Evolutionary conservation across 2,329 filamentous ascomycete species (phyloP).

Genomic region (Aspergillus tamarii): DNA sequence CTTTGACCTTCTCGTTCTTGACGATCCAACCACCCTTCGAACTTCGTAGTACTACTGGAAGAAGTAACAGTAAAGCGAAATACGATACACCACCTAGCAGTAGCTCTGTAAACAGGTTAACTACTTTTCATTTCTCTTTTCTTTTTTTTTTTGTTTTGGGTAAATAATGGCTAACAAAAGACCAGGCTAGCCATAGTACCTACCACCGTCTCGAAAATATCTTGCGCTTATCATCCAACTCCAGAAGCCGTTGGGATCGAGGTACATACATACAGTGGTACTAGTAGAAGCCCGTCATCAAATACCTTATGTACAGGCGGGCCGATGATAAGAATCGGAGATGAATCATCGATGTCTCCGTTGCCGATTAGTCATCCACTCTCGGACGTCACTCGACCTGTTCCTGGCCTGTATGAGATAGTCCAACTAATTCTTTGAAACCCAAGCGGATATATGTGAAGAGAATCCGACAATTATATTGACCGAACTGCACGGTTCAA

Average conservation of each 20-base stretch:
- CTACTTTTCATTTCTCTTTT: background rate
- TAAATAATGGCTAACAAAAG: background rate
- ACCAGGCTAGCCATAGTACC: background rate
- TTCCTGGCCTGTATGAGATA: background rate
- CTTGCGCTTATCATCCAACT: background rate
- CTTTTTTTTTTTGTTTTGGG: background rate
- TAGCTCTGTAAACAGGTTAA: background rate
- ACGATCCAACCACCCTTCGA: background rate
- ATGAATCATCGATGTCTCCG: slow-evolving; percentile 6
- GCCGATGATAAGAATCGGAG: slow-evolving; percentile 14
- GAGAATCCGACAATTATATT: background rate
- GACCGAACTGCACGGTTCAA: background rate
- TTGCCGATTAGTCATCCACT: slow-evolving; percentile 14
- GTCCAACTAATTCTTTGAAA: no score
- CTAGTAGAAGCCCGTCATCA: background rate
- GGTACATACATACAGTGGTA: no score
- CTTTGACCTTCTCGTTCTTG: background rate
- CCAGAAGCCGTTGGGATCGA: no score
- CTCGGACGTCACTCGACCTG: background rate
- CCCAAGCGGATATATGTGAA: background rate
- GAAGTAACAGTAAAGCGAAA: background rate
- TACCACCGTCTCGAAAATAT: background rate
- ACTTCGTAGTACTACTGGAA: background rate
- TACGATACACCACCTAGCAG: background rate
- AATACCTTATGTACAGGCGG: background rate